Conservation (phyloP, 1,139 yeast genomes). For the Taphrina wiesneri region DNA sequence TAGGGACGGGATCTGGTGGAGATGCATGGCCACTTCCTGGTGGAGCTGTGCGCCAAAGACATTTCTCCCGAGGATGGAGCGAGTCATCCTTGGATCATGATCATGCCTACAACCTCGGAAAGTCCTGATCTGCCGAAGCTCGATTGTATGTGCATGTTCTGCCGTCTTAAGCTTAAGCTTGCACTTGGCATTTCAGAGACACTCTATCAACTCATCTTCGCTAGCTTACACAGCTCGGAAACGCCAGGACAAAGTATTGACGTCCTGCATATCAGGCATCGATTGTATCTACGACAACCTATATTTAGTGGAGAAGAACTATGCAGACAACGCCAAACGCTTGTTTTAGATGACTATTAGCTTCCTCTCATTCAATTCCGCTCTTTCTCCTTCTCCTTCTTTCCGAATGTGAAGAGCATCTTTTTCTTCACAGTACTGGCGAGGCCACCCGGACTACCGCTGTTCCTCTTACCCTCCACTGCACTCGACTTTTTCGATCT, state of each 20-base stretch:
- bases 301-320: background rate
- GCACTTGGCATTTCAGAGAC: too few species aligned
- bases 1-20: background rate
- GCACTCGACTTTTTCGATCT: slow-evolving; percentile 6
- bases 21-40: background rate
- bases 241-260: background rate
- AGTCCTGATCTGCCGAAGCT: too few species aligned
- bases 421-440: slow-evolving; percentile 19
- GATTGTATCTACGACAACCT: background rate
- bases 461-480: slow-evolving; percentile 3
- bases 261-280: background rate
- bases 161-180: background rate
- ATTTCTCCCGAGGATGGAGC: background rate
- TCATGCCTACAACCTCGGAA: too few species aligned
- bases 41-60: background rate
- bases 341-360: background rate
- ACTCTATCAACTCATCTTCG: too few species aligned
- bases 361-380: background rate
- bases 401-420: slow-evolving; percentile 23
- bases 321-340: slow-evolving; percentile 7
- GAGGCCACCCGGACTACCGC: slow-evolving; percentile 21
- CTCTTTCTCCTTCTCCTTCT: slow-evolving; percentile 17
- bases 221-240: too few species aligned
- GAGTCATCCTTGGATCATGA: background rate
- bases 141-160: background rate